Evolutionary conservation across 2,329 filamentous ascomycete genomes (phyloP).

Genomic region (Fusarium mexicanum): DNA sequence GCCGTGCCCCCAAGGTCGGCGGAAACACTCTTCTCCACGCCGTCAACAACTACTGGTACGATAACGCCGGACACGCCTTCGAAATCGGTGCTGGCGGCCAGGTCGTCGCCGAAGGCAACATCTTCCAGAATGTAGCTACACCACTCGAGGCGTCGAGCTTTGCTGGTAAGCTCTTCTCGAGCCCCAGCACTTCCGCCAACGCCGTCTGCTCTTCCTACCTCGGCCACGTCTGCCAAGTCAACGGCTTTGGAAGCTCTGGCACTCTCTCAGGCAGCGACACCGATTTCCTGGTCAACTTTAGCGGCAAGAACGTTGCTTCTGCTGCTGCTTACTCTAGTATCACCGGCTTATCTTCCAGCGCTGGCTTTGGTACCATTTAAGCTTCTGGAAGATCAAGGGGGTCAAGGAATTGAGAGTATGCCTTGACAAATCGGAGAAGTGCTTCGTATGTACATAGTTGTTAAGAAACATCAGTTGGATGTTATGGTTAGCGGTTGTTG

Average conservation of each 20-base stretch:
- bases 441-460: not conserved
- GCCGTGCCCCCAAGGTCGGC: not conserved
- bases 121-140: not conserved
- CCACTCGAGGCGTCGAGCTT: conserved; percentile 44
- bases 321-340: conserved; percentile 50
- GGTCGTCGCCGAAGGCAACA: not conserved
- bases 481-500: not conserved
- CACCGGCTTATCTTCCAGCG: conserved; percentile 50
- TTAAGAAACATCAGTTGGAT: not conserved
- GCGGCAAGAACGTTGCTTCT: conserved; percentile 61
- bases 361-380: conserved; percentile 57
- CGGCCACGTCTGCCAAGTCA: conserved; percentile 60
- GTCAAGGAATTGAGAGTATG: rapidly evolving
- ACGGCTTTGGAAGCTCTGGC: conserved; percentile 55
- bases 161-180: conserved; percentile 50
- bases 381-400: rapidly evolving
- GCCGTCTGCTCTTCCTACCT: conserved; percentile 55
- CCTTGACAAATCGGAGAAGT: rapidly evolving
- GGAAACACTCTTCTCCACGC: conserved; percentile 4
- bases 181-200: conserved; percentile 47
- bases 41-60: conserved; percentile 10
- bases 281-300: conserved; percentile 59
- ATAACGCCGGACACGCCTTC: not conserved
- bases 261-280: conserved; percentile 54
- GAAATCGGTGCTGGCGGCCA: not conserved